Conservation (phyloP, 768 basidiomycete genomes). For the Strobilomyces dryophilus region DNA sequence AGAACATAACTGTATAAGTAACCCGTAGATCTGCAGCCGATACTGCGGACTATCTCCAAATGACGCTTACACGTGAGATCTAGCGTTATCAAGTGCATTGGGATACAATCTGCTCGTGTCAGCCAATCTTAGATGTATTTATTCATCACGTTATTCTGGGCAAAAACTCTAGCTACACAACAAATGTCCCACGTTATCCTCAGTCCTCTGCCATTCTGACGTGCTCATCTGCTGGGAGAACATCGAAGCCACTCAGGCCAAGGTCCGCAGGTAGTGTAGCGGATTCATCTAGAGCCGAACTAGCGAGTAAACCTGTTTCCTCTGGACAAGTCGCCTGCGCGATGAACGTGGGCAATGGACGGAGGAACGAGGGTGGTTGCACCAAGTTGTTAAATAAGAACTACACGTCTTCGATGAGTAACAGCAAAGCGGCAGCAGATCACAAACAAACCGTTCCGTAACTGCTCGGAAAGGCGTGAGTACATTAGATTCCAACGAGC, state of each 20-base stretch:
- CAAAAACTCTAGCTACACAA: neutral
- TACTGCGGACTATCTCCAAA: neutral
- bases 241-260: conserved; percentile 81
- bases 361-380: conserved; percentile 54
- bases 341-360: conserved; percentile 35
- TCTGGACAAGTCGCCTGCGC: conserved; percentile 43
- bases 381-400: conserved; percentile 92
- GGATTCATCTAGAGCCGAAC: conserved; percentile 63
- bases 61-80: no score
- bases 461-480: conserved; percentile 34
- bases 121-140: neutral
- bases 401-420: conserved; percentile 31
- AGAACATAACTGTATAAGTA: neutral
- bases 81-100: no score
- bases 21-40: neutral
- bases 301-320: conserved; percentile 50
- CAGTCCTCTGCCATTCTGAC: conserved; percentile 19
- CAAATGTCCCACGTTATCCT: neutral
- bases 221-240: conserved; percentile 51
- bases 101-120: no score
- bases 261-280: conserved; percentile 78
- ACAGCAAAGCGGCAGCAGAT: conserved; percentile 3
- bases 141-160: neutral
- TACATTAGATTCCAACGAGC: neutral
- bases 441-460: conserved; percentile 72